Base-by-base conservation (phyloP, 2,329 filamentous ascomycete genomes). In the Sclerotinia subarctica region DNA sequence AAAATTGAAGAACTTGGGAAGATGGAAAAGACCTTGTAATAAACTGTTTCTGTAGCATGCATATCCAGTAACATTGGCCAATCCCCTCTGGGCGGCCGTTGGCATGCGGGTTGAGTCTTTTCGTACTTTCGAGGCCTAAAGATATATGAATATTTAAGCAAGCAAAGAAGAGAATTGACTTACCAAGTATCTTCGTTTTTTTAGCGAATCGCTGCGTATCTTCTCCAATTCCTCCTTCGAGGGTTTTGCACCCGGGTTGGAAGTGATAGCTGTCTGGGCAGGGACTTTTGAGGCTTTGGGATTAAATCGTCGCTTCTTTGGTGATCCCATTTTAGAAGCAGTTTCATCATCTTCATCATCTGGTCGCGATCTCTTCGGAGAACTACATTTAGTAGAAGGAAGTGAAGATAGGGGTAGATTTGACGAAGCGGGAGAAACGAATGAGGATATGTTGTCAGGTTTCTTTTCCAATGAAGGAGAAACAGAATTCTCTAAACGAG, bases 21-120 rank as follows among this genome's bases (percentile, higher is more conserved):
- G 58, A 68, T 79, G 78, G 7, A 79, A 57, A 11, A 79, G 69
- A 2, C 75, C 74, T 69, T 79, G 78, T 10, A 79, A 53, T 1
- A 78, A 68, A 51, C 73, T 74, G 60, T 75, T 74, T 32, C 77
- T 71, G 67, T 79, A 79, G 66, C 78, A 79, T 3, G 75, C 60
- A 42, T 63, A 62, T 19, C 71, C 72, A 24, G 69, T 74, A 51
- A 74, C 62, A 63, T 78, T 78, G 5, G 52, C n/a, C 46, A 78
- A 66, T 2, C 77, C 77, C 38, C 71, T 67, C 47, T 76, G 76
- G 13, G 69, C 66, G 35, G 69, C 67, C 2, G 69, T 59, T 26
- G 73, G 71, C 72, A 76, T 75, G 35, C 62, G 47, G 7, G 52
- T 57, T 63, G 71, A 72, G 19, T 72, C 70, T 8, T 44, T 49